A percentile compares a stretch with the other conserved stretches of the same genome.
Evolutionary conservation across 1,284 basidiomycete genomes (phyloP).

Genomic region (Ustilago xerochloae): DNA sequence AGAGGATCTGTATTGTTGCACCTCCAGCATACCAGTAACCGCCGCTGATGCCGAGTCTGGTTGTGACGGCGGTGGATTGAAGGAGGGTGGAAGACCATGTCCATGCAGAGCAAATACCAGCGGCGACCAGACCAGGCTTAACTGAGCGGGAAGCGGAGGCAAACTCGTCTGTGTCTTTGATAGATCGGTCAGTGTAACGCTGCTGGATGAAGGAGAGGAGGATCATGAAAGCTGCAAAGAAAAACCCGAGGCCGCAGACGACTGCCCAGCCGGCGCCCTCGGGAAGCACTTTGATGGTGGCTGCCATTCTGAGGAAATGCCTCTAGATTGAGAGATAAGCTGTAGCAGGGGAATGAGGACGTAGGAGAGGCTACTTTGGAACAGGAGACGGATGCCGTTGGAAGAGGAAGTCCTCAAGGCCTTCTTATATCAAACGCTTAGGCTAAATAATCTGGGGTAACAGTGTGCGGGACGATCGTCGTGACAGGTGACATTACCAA

Average conservation of each 20-base stretch:
- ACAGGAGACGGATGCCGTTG: too few relatives aligned
- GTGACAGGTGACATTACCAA: neutral
- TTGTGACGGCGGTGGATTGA: conserved; percentile 73
- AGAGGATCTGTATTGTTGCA: conserved; percentile 76
- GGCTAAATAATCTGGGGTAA: neutral
- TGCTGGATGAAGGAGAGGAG: conserved; percentile 58
- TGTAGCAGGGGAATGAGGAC: neutral
- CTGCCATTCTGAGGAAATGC: conserved; percentile 28
- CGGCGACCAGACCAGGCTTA: conserved; percentile 88
- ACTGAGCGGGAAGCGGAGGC: conserved; percentile 62
- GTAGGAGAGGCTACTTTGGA: neutral
- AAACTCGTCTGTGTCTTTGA: conserved; percentile 64
- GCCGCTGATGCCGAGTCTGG: conserved; percentile 25
- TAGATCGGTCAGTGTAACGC: conserved; percentile 53
- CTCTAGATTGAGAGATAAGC: neutral
- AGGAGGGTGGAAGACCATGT: conserved; percentile 72
- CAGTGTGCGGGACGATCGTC: neutral
- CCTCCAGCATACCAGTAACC: conserved; percentile 60
- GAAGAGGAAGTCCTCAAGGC: neutral
- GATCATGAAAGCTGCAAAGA: conserved; percentile 62
- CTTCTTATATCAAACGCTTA: neutral
- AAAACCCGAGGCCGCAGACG: conserved; percentile 61
- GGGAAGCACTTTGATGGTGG: conserved; percentile 50
- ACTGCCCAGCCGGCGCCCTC: conserved; percentile 65
- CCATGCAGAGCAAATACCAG: conserved; percentile 78